A percentile compares a stretch with the other conserved stretches of the same genome.
Conservation (phyloP, 768 basidiomycete species). For the Bullera alba region DNA sequence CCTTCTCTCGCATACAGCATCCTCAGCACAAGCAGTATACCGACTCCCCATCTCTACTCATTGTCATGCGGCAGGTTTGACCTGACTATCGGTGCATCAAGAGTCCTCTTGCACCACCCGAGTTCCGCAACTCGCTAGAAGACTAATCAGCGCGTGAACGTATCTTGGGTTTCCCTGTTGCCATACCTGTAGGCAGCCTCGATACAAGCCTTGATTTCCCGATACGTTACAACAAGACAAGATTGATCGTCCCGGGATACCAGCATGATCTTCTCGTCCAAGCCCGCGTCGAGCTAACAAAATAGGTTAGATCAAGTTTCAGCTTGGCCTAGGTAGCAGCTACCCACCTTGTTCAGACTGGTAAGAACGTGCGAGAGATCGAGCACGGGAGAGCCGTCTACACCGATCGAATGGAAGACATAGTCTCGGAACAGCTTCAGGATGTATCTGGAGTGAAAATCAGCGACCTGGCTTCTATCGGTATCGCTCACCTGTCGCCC, state of each 20-base stretch:
- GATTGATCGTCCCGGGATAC: slow-evolving; percentile 92
- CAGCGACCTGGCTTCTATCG: background rate
- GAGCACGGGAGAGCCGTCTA: slow-evolving; percentile 77
- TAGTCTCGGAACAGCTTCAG: slow-evolving; percentile 97
- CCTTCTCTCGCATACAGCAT: no score
- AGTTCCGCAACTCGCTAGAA: no score
- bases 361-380: slow-evolving; percentile 85
- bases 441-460: slow-evolving; percentile 56
- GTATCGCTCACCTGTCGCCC: slow-evolving; percentile 59
- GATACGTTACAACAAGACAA: slow-evolving; percentile 87
- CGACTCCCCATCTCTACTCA: no score
- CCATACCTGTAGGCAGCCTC: slow-evolving; percentile 72
- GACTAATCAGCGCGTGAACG: no score
- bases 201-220: slow-evolving; percentile 78
- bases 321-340: background rate
- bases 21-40: no score
- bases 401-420: slow-evolving; percentile 95
- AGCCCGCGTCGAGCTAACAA: slow-evolving; percentile 75
- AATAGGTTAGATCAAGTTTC: background rate
- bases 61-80: no score
- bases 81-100: no score
- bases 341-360: slow-evolving; percentile 80
- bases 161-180: background rate
- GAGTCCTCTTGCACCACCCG: no score
- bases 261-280: slow-evolving; percentile 91